Percentiles rank a stretch among this genome's conserved stretches.
Conservation (phyloP, 225 moss, liverwort and hornwort species). For the Pleurozium schreberi region DNA sequence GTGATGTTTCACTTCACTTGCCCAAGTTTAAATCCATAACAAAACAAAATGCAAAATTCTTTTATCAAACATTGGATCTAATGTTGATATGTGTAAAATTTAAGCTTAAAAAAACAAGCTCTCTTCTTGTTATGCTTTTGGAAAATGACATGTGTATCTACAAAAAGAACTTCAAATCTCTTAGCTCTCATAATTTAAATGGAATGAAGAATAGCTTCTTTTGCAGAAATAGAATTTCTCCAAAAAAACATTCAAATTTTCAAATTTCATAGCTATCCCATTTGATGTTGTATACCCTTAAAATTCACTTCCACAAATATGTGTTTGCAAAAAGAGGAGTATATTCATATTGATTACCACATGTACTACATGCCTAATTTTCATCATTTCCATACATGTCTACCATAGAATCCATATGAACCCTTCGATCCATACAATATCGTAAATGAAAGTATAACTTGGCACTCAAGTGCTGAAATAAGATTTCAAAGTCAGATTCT, state of each 20-base stretch:
- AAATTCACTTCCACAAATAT: neutral
- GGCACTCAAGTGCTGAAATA: no score
- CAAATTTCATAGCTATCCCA: neutral
- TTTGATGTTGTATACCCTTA: neutral
- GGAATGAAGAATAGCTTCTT: neutral
- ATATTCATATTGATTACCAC: neutral
- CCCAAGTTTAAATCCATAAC: fast-evolving
- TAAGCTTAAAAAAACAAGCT: neutral
- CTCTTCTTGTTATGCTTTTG: neutral
- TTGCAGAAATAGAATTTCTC: neutral
- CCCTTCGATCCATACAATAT: neutral
- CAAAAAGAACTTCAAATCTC: neutral
- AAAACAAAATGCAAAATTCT: neutral
- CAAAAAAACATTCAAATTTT: neutral
- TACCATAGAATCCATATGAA: fast-evolving
- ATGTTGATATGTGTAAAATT: neutral
- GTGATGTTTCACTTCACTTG: fast-evolving
- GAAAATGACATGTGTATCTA: neutral
- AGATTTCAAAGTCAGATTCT: no score
- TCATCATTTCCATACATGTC: neutral
- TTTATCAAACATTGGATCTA: neutral
- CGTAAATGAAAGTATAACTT: no score
- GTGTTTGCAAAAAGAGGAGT: neutral
- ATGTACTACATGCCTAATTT: neutral
- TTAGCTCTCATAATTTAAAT: fast-evolving